Evolutionary conservation across 129 eudicot genomes (phyloP), one percentile per base, ranked within the genome.

Genomic region (Chrysanthemum seticuspe): DNA sequence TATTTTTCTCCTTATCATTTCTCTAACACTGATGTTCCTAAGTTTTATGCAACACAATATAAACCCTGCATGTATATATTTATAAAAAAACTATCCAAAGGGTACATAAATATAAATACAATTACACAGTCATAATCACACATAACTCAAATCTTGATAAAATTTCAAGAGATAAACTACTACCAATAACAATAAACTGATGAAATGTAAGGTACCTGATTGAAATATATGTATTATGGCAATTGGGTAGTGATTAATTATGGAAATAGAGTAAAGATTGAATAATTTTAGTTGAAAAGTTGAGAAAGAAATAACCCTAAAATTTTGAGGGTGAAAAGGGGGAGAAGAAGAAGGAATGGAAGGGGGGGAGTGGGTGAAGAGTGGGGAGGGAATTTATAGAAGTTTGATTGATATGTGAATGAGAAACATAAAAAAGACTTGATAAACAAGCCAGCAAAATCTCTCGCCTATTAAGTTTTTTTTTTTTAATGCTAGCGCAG

Each of bases 381-480:
- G 50, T 36, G 71, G 77, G 62, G 50, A 73, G 66, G 72, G 72
- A 79, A 87, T 87, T 78, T 87, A 87, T 87, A 79, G 74, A 73
- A 40, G 47, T 7, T 40, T 40, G 72, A 59, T 76, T 81, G 80
- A 75, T 71, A 4, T 82, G 78, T 74, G 79, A 50, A 60, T 56
- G 66, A 19, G 1, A 12, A 51, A 51, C 55, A 49, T 49, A 49
- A 49, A 31, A 29, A 31, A 31, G 5, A 31, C 36, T 31, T 31
- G 44, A 36, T 36, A 36, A 36, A 36, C 8, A 36, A 36, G 44
- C 44, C 44, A 36, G 5, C 44, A 36, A 36, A 36, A 36, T 36
- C 44, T 36, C 44, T 36, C 44, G 1, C 8, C 44, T 36, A 36
- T 36, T 7, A 36, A 36, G 8, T 36, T 36, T 31, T 2, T 29